phyloP scores from a whole-genome alignment of 345 rosid genomes.

The Euphorbia lathyris region DNA sequence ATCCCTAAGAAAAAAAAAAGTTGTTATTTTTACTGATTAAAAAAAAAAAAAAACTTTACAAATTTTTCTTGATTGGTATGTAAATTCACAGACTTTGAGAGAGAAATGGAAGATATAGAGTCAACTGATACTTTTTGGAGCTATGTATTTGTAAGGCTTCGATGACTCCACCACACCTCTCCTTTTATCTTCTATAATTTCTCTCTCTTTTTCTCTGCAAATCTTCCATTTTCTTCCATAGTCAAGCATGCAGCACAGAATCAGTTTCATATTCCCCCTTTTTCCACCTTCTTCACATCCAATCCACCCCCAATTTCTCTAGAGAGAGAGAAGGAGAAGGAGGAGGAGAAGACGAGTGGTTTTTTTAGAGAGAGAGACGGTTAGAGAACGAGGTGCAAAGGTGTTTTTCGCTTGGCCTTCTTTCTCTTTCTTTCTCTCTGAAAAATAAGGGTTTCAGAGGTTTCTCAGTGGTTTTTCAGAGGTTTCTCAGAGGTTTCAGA shows the following conservation, averaged over 20 bases:
- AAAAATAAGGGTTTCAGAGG: not conserved
- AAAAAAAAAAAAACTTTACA: not conserved
- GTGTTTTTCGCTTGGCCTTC: conserved; percentile 27
- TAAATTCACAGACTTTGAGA: conserved; percentile 30
- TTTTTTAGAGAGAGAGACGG: conserved; percentile 46
- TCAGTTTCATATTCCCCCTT: not conserved
- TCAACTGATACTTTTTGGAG: conserved; percentile 68
- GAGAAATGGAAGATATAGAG: conserved; percentile 24
- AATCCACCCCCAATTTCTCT: too few species aligned
- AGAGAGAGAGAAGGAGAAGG: conserved; percentile 72
- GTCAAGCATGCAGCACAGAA: conserved; percentile 17
- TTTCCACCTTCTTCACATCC: not conserved
- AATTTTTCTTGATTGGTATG: conserved; percentile 9
- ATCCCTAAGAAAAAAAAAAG: too few species aligned
- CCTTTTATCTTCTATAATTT: conserved; percentile 33
- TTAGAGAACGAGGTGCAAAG: conserved; percentile 76
- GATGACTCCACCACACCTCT: conserved; percentile 68
- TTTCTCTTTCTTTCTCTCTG: conserved; percentile 54
- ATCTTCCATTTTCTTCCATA: conserved; percentile 18
- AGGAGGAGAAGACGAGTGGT: conserved; percentile 28
- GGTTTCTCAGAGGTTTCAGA: too few species aligned
- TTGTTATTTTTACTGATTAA: not conserved
- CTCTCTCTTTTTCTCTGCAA: conserved; percentile 5
- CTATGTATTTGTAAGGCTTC: conserved; percentile 68
- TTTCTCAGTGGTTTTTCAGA: too few species aligned